A percentile compares a stretch with the other conserved stretches of the same genome.
These are phyloP conservation scores for Hanseniaspora clermontiae DNA, from an alignment of 805 yeast genomes.

Conservation along the genomic window DNA sequence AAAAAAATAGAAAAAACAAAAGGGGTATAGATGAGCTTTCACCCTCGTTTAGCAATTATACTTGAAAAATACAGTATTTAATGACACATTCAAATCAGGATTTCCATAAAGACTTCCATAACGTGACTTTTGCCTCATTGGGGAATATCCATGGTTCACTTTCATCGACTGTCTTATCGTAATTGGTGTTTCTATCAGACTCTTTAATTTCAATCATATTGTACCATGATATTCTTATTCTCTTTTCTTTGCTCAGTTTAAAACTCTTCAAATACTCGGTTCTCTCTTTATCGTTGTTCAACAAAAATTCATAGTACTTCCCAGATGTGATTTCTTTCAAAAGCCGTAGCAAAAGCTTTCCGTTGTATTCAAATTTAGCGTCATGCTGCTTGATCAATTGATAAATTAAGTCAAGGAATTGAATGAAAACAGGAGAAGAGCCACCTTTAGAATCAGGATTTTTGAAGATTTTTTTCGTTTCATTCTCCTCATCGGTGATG, in stretches of 20 bases:
- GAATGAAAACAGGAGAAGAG: slow-evolving; percentile 89
- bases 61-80: background rate
- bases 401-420: slow-evolving; percentile 78
- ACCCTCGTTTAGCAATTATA: no score
- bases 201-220: slow-evolving; percentile 59
- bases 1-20: background rate
- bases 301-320: slow-evolving; percentile 84
- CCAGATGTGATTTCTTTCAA: slow-evolving; percentile 84
- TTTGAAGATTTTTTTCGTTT: background rate
- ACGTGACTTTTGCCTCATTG: slow-evolving; percentile 26
- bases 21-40: background rate
- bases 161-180: slow-evolving; percentile 19
- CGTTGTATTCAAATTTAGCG: slow-evolving; percentile 68
- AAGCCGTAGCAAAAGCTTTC: slow-evolving; percentile 69
- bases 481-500: background rate
- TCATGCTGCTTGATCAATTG: slow-evolving; percentile 68
- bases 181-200: slow-evolving; percentile 26
- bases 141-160: slow-evolving; percentile 39
- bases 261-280: slow-evolving; percentile 29
- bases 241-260: slow-evolving; percentile 36
- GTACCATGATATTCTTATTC: slow-evolving; percentile 73
- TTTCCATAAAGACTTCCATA: slow-evolving; percentile 7
- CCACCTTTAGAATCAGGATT: slow-evolving; percentile 2
- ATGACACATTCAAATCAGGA: no score
- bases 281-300: slow-evolving; percentile 59